Conservation (phyloP, 495 filamentous ascomycete species). For the Neurospora sp. region DNA sequence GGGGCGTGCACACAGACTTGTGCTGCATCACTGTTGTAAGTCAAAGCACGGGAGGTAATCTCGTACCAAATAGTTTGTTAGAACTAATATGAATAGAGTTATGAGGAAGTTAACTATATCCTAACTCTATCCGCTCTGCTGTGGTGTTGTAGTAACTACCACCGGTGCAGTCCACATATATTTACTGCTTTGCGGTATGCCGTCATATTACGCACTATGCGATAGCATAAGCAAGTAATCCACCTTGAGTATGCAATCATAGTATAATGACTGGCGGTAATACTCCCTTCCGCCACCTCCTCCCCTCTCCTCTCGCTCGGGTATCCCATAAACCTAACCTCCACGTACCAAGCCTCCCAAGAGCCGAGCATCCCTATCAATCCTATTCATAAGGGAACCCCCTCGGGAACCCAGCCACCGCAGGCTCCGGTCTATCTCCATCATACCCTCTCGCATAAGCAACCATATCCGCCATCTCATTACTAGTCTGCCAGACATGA, state of each 20-base stretch:
- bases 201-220: no score
- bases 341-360: not conserved
- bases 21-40: no score
- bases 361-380: not conserved
- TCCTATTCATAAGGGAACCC: not conserved
- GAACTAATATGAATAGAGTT: not conserved
- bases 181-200: no score
- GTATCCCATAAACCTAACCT: not conserved
- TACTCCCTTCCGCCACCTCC: no score
- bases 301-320: no score
- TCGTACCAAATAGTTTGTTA: not conserved
- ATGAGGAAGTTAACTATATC: not conserved
- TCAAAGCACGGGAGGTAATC: no score
- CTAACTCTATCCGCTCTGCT: not conserved
- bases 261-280: no score
- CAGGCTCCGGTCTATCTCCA: not conserved
- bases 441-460: not conserved
- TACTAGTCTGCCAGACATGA: not conserved
- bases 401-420: not conserved
- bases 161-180: not conserved
- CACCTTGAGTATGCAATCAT: no score
- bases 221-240: no score
- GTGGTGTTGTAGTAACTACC: not conserved
- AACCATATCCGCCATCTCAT: not conserved
- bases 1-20: no score